These are phyloP conservation scores for Curvularia sp. DNA, from an alignment of 2,329 filamentous ascomycete species.

Conservation along the genomic window DNA sequence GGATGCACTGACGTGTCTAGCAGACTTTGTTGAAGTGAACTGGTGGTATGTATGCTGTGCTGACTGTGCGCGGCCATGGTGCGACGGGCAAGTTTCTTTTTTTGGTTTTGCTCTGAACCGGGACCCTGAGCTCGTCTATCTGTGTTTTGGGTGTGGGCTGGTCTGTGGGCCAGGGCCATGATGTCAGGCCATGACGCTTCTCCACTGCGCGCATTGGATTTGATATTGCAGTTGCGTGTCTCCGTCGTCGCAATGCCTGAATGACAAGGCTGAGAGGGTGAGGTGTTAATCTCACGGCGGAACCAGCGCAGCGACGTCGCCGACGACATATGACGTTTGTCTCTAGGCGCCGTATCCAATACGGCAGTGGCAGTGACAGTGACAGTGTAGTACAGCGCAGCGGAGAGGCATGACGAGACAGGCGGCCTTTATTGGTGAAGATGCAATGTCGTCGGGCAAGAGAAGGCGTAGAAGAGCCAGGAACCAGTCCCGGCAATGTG, in stretches of 20 bases:
- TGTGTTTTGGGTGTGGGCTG: conserved; percentile 6
- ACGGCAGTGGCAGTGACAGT: not conserved
- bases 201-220: not conserved
- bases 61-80: conserved; percentile 20
- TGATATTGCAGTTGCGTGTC: not conserved
- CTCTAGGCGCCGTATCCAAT: conserved; percentile 8
- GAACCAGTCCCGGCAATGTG: conserved; percentile 36
- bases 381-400: not conserved
- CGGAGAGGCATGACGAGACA: not conserved
- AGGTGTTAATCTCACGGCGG: conserved; percentile 34
- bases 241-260: not conserved
- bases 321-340: conserved; percentile 25
- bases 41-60: conserved; percentile 2
- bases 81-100: conserved; percentile 23
- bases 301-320: conserved; percentile 30
- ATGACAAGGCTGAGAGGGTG: conserved; percentile 24
- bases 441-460: conserved; percentile 11
- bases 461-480: conserved; percentile 30
- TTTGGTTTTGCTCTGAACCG: conserved; percentile 21
- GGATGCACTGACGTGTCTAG: conserved; percentile 2
- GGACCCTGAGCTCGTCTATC: conserved; percentile 23
- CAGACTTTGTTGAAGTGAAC: conserved; percentile 7
- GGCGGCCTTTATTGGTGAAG: not conserved
- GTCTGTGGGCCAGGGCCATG: conserved; percentile 31
- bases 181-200: conserved; percentile 29